These are phyloP conservation scores for Argentina anserina DNA, from an alignment of 306 rosid species.

Conservation along the genomic window DNA sequence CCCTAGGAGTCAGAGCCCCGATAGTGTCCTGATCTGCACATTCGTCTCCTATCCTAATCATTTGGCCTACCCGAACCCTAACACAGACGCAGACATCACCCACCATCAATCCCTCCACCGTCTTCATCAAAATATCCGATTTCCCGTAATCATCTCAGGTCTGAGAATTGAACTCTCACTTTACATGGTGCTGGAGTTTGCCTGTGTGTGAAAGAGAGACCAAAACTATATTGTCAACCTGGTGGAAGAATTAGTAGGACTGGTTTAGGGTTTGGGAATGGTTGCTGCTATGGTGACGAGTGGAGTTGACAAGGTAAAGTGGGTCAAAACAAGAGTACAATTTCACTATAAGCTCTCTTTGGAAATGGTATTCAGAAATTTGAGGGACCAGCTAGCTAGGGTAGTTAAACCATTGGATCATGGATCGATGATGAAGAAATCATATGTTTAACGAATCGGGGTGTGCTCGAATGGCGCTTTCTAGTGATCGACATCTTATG, in stretches of 20 bases:
- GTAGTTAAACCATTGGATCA: constrained; percentile 6
- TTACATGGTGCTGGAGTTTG: not conserved
- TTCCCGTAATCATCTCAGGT: not conserved
- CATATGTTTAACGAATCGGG: constrained; percentile 7
- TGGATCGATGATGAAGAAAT: constrained; percentile 18
- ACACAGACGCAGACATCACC: not conserved
- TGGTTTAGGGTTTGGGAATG: not conserved
- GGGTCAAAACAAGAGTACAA: constrained; percentile 3
- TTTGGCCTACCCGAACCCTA: constrained; percentile 23
- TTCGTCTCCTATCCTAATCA: constrained; percentile 37
- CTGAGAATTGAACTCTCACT: not conserved
- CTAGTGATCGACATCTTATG: not conserved
- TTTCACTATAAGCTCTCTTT: not conserved
- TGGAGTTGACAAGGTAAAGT: not conserved
- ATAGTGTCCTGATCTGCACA: constrained; percentile 40
- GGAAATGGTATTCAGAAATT: not conserved
- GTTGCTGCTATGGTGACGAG: not conserved
- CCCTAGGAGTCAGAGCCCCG: constrained; percentile 87
- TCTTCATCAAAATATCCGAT: constrained; percentile 1
- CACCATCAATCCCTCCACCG: constrained; percentile 7
- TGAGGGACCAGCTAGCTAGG: not conserved
- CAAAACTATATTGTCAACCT: not conserved
- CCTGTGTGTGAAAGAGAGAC: not conserved
- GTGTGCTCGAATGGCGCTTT: constrained; percentile 10
- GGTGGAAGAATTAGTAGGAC: not conserved